These are phyloP conservation scores for Eucalyptus rudis DNA, from an alignment of 345 rosid genomes.

Conservation along the genomic window DNA sequence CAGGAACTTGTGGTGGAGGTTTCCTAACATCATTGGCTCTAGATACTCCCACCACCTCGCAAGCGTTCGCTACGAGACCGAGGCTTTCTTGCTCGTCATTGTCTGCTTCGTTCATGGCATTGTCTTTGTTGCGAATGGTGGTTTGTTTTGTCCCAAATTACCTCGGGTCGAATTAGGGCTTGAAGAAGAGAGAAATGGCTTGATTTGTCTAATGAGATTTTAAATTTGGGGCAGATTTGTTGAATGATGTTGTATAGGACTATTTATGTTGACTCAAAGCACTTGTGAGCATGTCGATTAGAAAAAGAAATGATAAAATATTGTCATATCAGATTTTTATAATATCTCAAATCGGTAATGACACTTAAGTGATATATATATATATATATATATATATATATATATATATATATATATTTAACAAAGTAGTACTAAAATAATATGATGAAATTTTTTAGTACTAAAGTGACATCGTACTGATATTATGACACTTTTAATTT, in stretches of 20 bases:
- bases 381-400: too few relatives aligned
- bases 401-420: too few relatives aligned
- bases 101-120: not conserved
- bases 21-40: constrained; percentile 49
- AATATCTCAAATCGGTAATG: rapidly evolving
- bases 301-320: not conserved
- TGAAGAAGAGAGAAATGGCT: not conserved
- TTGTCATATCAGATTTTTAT: rapidly evolving
- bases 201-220: not conserved
- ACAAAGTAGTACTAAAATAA: too few relatives aligned
- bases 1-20: constrained; percentile 70
- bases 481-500: not conserved
- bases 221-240: not conserved
- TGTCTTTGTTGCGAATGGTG: not conserved
- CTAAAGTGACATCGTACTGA: rapidly evolving
- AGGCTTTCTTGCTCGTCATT: constrained; percentile 22
- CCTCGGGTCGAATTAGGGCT: not conserved
- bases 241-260: not conserved
- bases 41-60: constrained; percentile 57
- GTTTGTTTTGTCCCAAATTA: not conserved
- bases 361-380: too few relatives aligned
- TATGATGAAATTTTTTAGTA: rapidly evolving
- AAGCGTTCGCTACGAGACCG: constrained; percentile 7
- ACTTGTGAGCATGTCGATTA: rapidly evolving
- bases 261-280: not conserved